Conservation (phyloP, 2,329 filamentous ascomycete genomes). For the Xylariaceae sp. region DNA sequence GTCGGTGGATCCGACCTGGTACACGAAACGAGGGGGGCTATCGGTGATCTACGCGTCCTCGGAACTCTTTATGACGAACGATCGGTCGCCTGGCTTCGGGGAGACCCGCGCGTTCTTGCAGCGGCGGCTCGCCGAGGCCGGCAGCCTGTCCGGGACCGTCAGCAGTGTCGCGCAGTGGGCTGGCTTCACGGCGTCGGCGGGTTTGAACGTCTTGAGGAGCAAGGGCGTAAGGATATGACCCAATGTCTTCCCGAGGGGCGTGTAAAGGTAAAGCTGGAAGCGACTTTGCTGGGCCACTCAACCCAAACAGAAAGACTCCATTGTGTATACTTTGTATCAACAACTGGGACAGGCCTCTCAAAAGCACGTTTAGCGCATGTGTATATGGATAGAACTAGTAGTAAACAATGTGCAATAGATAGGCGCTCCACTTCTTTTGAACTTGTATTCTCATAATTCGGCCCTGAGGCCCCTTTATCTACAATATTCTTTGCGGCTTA, state of each 20-base stretch:
- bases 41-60: conserved; percentile 70
- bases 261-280: neutral
- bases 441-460: neutral
- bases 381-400: conserved; percentile 1
- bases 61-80: conserved; percentile 94
- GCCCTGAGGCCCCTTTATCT: conserved; percentile 14
- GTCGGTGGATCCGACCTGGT: conserved; percentile 87
- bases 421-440: neutral
- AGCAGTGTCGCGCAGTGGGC: conserved; percentile 75
- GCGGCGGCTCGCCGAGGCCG: conserved; percentile 73
- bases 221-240: conserved; percentile 79
- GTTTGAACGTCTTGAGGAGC: conserved; percentile 83
- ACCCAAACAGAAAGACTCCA: neutral
- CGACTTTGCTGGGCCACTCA: neutral
- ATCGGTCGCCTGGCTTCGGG: conserved; percentile 71
- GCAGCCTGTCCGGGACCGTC: conserved; percentile 65
- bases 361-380: neutral
- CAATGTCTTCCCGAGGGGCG: neutral
- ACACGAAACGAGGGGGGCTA: conserved; percentile 66
- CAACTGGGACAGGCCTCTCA: neutral
- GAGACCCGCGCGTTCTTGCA: conserved; percentile 84
- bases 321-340: conserved; percentile 17
- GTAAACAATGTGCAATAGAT: neutral
- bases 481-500: conserved; percentile 4
- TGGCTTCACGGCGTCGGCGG: conserved; percentile 78